Conservation (phyloP, 176 grass and related monocot genomes). For the Hyparrhenia diplandra region DNA sequence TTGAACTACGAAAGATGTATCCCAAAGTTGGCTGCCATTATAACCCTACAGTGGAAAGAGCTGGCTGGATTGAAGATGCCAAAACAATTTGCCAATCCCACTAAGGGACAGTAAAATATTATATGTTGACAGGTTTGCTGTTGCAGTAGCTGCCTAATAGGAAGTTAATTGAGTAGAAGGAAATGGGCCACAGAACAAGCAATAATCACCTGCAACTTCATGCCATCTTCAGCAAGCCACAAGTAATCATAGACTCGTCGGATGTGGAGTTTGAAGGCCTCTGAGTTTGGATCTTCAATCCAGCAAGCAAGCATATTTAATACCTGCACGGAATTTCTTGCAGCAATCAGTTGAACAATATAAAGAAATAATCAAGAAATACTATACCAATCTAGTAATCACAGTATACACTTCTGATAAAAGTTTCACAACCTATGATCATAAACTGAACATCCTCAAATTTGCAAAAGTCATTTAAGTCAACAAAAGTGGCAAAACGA, state of each 20-base stretch:
- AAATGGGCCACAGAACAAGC: conserved; percentile 13
- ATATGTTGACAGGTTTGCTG: background rate
- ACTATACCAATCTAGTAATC: too few relatives aligned
- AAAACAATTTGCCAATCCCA: too few relatives aligned
- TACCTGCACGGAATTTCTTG: conserved; percentile 47
- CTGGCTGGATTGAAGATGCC: background rate
- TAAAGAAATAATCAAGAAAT: too few relatives aligned
- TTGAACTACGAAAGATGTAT: conserved; percentile 84
- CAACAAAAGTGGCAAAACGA: too few relatives aligned
- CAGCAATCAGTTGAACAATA: too few relatives aligned
- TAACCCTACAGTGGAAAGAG: conserved; percentile 51
- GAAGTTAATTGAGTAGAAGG: background rate
- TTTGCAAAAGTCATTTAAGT: too few relatives aligned
- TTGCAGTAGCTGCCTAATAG: background rate
- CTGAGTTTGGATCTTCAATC: conserved; percentile 92
- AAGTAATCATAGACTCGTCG: conserved; percentile 76
- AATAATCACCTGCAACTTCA: conserved; percentile 84
- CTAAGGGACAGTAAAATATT: conserved; percentile 15
- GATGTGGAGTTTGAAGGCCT: conserved; percentile 85
- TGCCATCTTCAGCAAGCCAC: conserved; percentile 98
- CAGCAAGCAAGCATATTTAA: conserved; percentile 96
- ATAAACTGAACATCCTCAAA: too few relatives aligned
- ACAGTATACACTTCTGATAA: too few relatives aligned
- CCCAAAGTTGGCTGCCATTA: conserved; percentile 91
- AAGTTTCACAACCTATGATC: too few relatives aligned